These are phyloP conservation scores for Yamadazyma nakazawae DNA, from an alignment of 805 yeast genomes.

Conservation along the genomic window DNA sequence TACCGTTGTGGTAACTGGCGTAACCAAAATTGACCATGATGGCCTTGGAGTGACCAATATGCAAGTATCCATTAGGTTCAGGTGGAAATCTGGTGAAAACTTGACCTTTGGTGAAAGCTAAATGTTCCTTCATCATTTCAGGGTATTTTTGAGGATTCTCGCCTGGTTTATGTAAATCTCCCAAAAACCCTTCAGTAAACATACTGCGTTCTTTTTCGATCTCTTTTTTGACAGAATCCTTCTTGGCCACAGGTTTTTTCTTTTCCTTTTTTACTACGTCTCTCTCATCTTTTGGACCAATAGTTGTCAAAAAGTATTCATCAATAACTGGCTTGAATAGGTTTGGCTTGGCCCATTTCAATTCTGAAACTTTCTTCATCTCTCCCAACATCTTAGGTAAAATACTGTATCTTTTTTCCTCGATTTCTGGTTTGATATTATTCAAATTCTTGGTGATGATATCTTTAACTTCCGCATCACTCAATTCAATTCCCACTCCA, in stretches of 20 bases:
- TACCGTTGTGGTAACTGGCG: slow-evolving; percentile 82
- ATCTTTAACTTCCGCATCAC: slow-evolving; percentile 59
- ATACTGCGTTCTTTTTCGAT: slow-evolving; percentile 53
- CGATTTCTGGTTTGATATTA: slow-evolving; percentile 55
- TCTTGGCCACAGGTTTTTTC: slow-evolving; percentile 32
- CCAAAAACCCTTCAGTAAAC: slow-evolving; percentile 94
- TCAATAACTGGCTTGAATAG: slow-evolving; percentile 87
- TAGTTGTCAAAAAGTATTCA: slow-evolving; percentile 58
- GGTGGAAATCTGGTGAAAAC: slow-evolving; percentile 97
- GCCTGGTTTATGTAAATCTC: slow-evolving; percentile 92
- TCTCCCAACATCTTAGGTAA: slow-evolving; percentile 77
- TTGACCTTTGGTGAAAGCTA: slow-evolving; percentile 71
- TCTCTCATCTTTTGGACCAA: slow-evolving; percentile 97
- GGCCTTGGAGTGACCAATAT: slow-evolving; percentile 97
- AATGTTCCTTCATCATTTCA: slow-evolving; percentile 77
- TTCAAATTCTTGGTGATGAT: slow-evolving; percentile 60
- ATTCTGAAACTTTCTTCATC: slow-evolving; percentile 64
- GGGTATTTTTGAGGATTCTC: slow-evolving; percentile 90
- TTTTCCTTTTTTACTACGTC: slow-evolving; percentile 79
- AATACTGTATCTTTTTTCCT: slow-evolving; percentile 70
- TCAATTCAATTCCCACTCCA: slow-evolving; percentile 79
- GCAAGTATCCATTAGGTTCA: slow-evolving; percentile 96
- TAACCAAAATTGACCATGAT: slow-evolving; percentile 98
- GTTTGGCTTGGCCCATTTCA: slow-evolving; percentile 92
- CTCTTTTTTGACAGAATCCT: slow-evolving; percentile 5